phyloP scores from a whole-genome alignment of 1,284 basidiomycete species.

The Heterobasidion occidentale region DNA sequence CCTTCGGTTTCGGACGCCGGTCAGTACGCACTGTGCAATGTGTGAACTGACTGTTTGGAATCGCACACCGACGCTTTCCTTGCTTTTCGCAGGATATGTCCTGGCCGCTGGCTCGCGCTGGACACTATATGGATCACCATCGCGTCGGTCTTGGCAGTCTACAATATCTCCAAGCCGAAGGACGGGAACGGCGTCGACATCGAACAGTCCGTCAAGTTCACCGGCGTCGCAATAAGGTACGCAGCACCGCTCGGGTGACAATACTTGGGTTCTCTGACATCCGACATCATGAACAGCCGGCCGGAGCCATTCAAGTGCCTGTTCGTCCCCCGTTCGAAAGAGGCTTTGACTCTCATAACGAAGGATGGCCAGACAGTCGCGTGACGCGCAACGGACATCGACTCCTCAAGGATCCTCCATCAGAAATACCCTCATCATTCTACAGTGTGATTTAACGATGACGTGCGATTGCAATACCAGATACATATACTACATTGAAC shows the following conservation, averaged over 20 bases:
- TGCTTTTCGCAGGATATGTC: neutral
- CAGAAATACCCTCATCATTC: too few relatives aligned
- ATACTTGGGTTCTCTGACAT: too few relatives aligned
- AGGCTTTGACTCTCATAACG: too few relatives aligned
- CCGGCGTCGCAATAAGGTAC: neutral
- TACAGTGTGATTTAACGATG: too few relatives aligned
- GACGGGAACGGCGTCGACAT: neutral
- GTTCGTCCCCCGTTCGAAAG: too few relatives aligned
- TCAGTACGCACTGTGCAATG: neutral
- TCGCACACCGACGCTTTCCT: neutral
- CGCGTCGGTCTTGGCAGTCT: neutral
- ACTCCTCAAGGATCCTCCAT: too few relatives aligned
- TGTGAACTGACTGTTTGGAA: neutral
- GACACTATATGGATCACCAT: neutral
- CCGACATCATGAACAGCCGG: too few relatives aligned
- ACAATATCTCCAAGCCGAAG: neutral
- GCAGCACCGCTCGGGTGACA: neutral
- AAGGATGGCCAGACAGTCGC: too few relatives aligned
- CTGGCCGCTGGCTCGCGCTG: neutral
- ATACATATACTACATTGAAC: too few relatives aligned
- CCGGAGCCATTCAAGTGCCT: too few relatives aligned
- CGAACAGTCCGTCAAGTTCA: neutral
- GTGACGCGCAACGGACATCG: too few relatives aligned
- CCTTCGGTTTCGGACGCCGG: conserved; percentile 1
- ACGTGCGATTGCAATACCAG: too few relatives aligned